Conservation (phyloP, 768 basidiomycete species). For the Lentinula boryana region DNA sequence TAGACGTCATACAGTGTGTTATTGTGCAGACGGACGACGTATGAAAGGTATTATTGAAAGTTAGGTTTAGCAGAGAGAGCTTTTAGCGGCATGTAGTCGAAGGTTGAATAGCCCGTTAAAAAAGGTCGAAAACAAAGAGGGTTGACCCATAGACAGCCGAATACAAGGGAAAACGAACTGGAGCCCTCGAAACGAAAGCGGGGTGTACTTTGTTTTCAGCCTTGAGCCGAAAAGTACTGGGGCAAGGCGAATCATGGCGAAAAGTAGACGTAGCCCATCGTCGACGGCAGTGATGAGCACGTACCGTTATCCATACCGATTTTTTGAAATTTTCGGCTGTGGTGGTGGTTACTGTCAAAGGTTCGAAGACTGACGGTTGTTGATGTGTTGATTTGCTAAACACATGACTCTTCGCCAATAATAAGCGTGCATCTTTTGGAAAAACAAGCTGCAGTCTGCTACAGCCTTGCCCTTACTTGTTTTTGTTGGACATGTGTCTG, state of each 20-base stretch:
- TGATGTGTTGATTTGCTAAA: not conserved
- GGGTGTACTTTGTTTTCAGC: not conserved
- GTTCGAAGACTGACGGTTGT: not conserved
- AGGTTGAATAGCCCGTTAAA: not conserved
- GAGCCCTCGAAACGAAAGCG: not conserved
- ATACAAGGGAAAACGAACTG: not conserved
- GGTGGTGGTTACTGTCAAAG: not conserved
- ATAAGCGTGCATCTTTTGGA: too few species aligned
- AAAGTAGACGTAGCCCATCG: constrained; percentile 56
- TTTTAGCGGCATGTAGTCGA: not conserved
- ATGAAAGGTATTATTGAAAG: constrained; percentile 3
- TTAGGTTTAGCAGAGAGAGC: not conserved
- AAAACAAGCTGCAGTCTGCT: too few species aligned
- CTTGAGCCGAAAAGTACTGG: constrained; percentile 6
- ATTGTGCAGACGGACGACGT: constrained; percentile 25
- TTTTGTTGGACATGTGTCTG: too few species aligned
- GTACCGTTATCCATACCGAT: constrained; percentile 49
- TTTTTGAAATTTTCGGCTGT: not conserved
- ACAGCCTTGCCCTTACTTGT: too few species aligned
- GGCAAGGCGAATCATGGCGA: constrained; percentile 14
- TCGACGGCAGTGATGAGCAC: constrained; percentile 74
- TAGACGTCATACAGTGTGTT: not conserved
- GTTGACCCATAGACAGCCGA: not conserved
- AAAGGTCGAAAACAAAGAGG: not conserved
- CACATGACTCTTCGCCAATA: too few species aligned